Conservation (phyloP, 1,284 basidiomycete species). For the Ceratobasidium sp. region DNA sequence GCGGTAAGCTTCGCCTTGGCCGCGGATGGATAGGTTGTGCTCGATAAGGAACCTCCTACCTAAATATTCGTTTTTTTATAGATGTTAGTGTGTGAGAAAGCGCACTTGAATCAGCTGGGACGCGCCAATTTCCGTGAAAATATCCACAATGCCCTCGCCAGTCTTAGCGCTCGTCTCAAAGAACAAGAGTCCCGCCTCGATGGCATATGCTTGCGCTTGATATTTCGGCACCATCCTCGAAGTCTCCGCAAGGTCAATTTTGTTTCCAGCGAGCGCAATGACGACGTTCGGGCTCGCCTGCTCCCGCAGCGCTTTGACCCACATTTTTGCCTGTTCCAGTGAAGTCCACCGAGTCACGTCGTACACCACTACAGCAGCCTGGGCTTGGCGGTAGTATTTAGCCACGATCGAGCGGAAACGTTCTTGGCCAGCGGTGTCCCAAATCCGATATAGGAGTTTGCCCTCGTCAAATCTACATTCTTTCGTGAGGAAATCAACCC, state of each 20-base stretch:
- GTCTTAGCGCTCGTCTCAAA: constrained; percentile 99
- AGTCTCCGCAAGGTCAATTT: constrained; percentile 90
- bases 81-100: constrained; percentile 36
- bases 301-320: constrained; percentile 99
- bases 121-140: constrained; percentile 98
- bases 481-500: constrained; percentile 93
- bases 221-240: constrained; percentile 90
- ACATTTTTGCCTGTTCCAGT: constrained; percentile 98
- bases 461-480: constrained; percentile 93
- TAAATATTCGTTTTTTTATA: constrained; percentile 56
- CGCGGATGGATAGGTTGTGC: constrained; percentile 75
- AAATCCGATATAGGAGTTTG: constrained; percentile 94
- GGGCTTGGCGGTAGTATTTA: constrained; percentile 99
- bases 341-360: constrained; percentile 95
- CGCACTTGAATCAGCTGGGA: constrained; percentile 48
- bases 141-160: constrained; percentile 94
- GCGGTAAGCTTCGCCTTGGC: constrained; percentile 66
- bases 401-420: constrained; percentile 94
- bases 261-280: constrained; percentile 96
- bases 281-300: constrained; percentile 99
- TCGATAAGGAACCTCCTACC: constrained; percentile 98
- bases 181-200: constrained; percentile 92
- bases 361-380: constrained; percentile 98
- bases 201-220: constrained; percentile 96
- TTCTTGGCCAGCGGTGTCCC: constrained; percentile 96